Evolutionary conservation across 2,329 filamentous ascomycete genomes (phyloP), one percentile per base, ranked within the genome.

Genomic region (Colletotrichum kahawae): DNA sequence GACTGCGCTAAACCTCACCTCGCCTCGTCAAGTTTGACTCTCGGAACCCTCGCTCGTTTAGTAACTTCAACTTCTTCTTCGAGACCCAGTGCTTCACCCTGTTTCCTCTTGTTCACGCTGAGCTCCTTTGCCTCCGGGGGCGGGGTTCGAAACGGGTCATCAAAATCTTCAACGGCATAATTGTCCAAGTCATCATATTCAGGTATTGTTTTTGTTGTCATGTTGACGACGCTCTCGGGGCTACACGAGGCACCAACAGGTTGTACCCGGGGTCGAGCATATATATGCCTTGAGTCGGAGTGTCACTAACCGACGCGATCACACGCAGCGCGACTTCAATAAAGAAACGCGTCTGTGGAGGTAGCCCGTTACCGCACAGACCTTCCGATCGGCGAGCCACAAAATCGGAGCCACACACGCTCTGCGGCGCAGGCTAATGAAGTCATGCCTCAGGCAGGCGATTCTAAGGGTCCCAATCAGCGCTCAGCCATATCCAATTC

Each of bases 21-120:
- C 12, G 90, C 87, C 79, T 98, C 95, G 81, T 99, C 96, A 31
- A 99, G 90, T 83, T 98, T 99, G 5, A 96, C 93, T 71, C 92
- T 89, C 2, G 95, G 95, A 0, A 83, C 86, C 76, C 92, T 90
- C 43, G 92, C 90, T 79, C 94, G 94, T 85, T 95, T 98, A 54
- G 90, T 91, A 6, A 98, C 90, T 70, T 95, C 93, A 68, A 99
- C 91, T 80, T 98, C 95, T 81, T 97, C 92, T 78, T 98, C 96
- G 71, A 98, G 92, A 60, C 96, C 95, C 4, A 98, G 85, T 1
- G 88, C 88, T 10, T 89, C 85, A 2, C 84, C 86, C 72, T 89
- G 88, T 57, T 86, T 88, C 78, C 90, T 90, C 76, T 87, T 89
- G 75, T 83, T 82, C 77, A 56, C 68, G 51, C 72, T 79, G 71